A percentile compares a stretch with the other conserved stretches of the same genome.
phyloP scores from a whole-genome alignment of 208 protist genomes.

The Leishmania lainsoni region DNA sequence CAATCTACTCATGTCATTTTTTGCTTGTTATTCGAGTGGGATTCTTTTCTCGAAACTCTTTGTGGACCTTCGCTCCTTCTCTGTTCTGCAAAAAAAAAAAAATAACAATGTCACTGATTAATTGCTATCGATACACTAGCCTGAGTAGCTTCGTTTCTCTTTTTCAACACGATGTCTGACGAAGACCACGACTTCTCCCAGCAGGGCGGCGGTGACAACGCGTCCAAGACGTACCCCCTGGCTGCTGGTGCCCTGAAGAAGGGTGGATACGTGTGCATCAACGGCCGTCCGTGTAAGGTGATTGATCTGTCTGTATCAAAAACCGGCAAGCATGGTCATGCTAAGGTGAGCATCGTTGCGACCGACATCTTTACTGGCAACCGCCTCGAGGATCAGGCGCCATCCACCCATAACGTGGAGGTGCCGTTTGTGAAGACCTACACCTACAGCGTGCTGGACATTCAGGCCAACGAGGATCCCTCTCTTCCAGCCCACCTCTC shows the following conservation, averaged over 20 bases:
- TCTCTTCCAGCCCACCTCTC: slow-evolving; percentile 73
- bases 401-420: slow-evolving; percentile 97
- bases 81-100: background rate
- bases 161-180: slow-evolving; percentile 41
- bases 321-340: slow-evolving; percentile 99
- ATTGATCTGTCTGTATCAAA: slow-evolving; percentile 98
- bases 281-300: slow-evolving; percentile 96
- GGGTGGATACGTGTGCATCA: slow-evolving; percentile 89
- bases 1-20: background rate
- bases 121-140: background rate
- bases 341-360: slow-evolving; percentile 97
- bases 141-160: background rate
- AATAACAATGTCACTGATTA: background rate
- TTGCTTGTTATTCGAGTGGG: background rate
- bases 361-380: slow-evolving; percentile 99
- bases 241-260: slow-evolving; percentile 91
- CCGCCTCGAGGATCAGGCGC: slow-evolving; percentile 98
- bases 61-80: background rate
- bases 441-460: slow-evolving; percentile 96
- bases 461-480: slow-evolving; percentile 90
- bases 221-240: slow-evolving; percentile 86
- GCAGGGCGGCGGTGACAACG: slow-evolving; percentile 62
- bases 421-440: slow-evolving; percentile 94
- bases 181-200: slow-evolving; percentile 77
- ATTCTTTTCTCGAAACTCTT: background rate